Evolutionary conservation across 1,284 basidiomycete species (phyloP), one percentile per base, ranked within the genome.

Genomic region (Cryptococcus sp.): DNA sequence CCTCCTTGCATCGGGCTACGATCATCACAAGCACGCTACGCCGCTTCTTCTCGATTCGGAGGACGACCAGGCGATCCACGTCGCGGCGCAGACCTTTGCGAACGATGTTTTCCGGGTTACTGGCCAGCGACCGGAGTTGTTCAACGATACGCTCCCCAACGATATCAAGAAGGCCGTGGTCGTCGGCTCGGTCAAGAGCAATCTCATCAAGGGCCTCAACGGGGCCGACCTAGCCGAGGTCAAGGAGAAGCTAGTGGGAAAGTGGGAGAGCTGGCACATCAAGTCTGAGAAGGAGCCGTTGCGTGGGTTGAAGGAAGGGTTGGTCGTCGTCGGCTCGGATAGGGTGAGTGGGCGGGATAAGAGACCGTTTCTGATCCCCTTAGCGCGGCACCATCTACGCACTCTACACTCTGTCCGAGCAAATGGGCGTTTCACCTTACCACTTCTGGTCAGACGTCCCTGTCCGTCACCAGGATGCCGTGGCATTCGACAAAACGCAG

Each of bases 331-430:
- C 60, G 87, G 87, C 5, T 80, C 85, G 0, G 87, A 88, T 75
- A 85, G 73, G 76, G 86, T 65, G 46, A 61, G 62, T 15, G 73
- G 76, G 86, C 64, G 46, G 59, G 61, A 4, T n/a, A 45, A 19
- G 8, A 27, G 3, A 20, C 25, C 47, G n/a, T 48, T 6, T 2
- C 25, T 22, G 15, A 17, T 20, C 13, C 8, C 47, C 25, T n/a
- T 47, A 71, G 64, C 58, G 71, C 47, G 76, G 77, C 8, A 85
- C 86, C 0, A 87, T 88, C 25, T 89, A 81, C 66, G 87, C 82
- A 3, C 66, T 88, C 38, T 89, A 89, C 68, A 86, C 87, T 65
- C 83, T 86, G 55, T 86, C 86, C 11, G 87, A 88, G 71, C 87
- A 89, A 66, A 84, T 87, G 70, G 87, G 87, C 59, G 69, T 79